Evolutionary conservation across 2,329 filamentous ascomycete species (phyloP).

Genomic region (Cordyceps cicadae): DNA sequence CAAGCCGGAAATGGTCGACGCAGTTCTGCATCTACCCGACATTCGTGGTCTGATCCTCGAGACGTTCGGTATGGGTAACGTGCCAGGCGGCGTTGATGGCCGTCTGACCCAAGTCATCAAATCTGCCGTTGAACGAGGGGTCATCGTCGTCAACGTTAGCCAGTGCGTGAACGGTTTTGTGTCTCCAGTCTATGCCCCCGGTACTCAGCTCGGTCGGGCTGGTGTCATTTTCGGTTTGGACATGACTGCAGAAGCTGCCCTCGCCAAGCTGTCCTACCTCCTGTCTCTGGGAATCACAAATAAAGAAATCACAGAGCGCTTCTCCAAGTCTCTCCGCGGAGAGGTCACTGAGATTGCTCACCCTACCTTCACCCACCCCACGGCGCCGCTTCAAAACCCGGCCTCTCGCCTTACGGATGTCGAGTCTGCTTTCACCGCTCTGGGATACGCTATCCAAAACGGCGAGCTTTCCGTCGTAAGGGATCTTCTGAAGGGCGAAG

Average conservation of each 20-base stretch:
- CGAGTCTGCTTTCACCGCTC: conserved; percentile 57
- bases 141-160: conserved; percentile 84
- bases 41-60: conserved; percentile 78
- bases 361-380: conserved; percentile 69
- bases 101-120: conserved; percentile 70
- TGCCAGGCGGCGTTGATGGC: conserved; percentile 72
- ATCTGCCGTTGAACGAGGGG: conserved; percentile 68
- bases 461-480: conserved; percentile 58
- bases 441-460: conserved; percentile 67
- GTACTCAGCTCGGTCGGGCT: conserved; percentile 68
- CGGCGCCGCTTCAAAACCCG: conserved; percentile 39
- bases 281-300: conserved; percentile 57
- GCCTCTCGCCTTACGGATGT: conserved; percentile 35
- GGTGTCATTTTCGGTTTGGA: conserved; percentile 87
- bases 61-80: conserved; percentile 89
- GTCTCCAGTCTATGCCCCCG: conserved; percentile 68
- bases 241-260: conserved; percentile 80
- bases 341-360: conserved; percentile 72
- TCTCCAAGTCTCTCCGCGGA: conserved; percentile 69
- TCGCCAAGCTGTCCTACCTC: conserved; percentile 85
- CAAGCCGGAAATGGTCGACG: conserved; percentile 86
- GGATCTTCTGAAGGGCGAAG: conserved; percentile 59
- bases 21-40: conserved; percentile 67
- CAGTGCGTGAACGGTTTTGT: conserved; percentile 77
- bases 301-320: conserved; percentile 58